A percentile compares a stretch with the other conserved stretches of the same genome.
These are phyloP conservation scores for Boeremia exigua DNA, from an alignment of 2,329 filamentous ascomycete species.

Conservation along the genomic window DNA sequence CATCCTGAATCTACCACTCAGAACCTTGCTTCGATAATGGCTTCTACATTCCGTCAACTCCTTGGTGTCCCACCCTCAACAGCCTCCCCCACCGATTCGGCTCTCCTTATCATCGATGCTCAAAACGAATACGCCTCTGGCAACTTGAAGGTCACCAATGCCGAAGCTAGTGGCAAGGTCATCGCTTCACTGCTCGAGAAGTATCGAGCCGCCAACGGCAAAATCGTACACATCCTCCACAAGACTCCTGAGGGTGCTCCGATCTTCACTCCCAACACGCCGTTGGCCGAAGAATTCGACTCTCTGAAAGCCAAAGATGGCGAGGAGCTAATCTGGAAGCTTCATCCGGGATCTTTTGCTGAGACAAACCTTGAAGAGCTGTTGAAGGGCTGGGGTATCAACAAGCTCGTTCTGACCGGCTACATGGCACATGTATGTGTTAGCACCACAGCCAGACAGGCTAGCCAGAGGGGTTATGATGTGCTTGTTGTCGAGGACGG, in stretches of 20 bases:
- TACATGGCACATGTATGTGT: slow-evolving; percentile 71
- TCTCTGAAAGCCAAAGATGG: slow-evolving; percentile 59
- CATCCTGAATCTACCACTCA: not conserved
- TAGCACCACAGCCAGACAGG: slow-evolving; percentile 66
- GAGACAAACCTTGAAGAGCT: slow-evolving; percentile 63
- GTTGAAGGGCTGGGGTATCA: slow-evolving; percentile 56
- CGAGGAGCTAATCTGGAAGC: slow-evolving; percentile 64
- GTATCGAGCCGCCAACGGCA: slow-evolving; percentile 60
- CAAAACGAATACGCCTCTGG: slow-evolving; percentile 72
- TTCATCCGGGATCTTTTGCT: slow-evolving; percentile 64
- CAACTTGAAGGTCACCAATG: slow-evolving; percentile 60
- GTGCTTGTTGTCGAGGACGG: slow-evolving; percentile 65
- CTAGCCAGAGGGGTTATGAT: slow-evolving; percentile 65
- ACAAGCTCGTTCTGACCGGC: slow-evolving; percentile 66
- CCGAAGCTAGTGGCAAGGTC: slow-evolving; percentile 58
- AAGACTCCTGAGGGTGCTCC: slow-evolving; percentile 64
- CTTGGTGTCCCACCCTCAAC: slow-evolving; percentile 62
- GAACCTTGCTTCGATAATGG: not conserved
- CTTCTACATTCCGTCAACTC: slow-evolving; percentile 55
- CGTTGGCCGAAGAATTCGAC: slow-evolving; percentile 63
- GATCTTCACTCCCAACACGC: slow-evolving; percentile 67
- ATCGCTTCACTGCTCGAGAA: slow-evolving; percentile 63
- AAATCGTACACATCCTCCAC: slow-evolving; percentile 68
- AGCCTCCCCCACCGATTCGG: slow-evolving; percentile 62
- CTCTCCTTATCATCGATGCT: slow-evolving; percentile 71